Percentiles rank a stretch among this genome's conserved stretches.
These are phyloP conservation scores for Orbilia oligospora DNA, from an alignment of 2,329 filamentous ascomycete species.

Conservation along the genomic window DNA sequence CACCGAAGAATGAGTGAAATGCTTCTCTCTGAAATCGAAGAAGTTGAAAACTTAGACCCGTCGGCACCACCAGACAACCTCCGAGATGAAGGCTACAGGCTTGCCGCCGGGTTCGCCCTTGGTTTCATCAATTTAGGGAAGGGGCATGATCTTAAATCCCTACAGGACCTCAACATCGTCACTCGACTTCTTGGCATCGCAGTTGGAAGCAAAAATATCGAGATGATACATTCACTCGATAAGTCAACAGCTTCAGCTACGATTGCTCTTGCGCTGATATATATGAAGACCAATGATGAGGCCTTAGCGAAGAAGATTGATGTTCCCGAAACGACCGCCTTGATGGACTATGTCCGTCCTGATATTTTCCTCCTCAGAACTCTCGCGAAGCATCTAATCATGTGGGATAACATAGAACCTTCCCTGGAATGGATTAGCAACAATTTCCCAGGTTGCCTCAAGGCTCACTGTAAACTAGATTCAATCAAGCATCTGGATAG, in stretches of 20 bases:
- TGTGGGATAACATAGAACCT: constrained; percentile 88
- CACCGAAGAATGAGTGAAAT: constrained; percentile 99
- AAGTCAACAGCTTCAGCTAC: constrained; percentile 94
- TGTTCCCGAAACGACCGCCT: constrained; percentile 87
- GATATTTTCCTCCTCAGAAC: constrained; percentile 93
- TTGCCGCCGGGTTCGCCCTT: constrained; percentile 92
- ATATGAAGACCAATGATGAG: constrained; percentile 94
- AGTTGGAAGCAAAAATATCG: constrained; percentile 89
- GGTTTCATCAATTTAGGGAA: constrained; percentile 96
- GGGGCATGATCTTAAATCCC: constrained; percentile 85
- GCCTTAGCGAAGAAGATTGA: constrained; percentile 92
- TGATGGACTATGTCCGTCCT: constrained; percentile 95
- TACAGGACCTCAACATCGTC: constrained; percentile 93
- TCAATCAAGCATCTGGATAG: constrained; percentile 77
- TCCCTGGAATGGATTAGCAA: constrained; percentile 80
- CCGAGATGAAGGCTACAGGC: constrained; percentile 93
- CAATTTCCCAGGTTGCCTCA: constrained; percentile 81
- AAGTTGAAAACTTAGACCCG: constrained; percentile 80
- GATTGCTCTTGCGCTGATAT: constrained; percentile 89
- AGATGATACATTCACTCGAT: constrained; percentile 92
- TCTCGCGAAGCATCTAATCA: constrained; percentile 88
- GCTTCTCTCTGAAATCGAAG: constrained; percentile 97
- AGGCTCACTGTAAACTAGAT: constrained; percentile 74
- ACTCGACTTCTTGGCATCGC: constrained; percentile 89
- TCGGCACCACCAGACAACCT: constrained; percentile 79